Conservation (phyloP, 2,329 filamentous ascomycete genomes). For the Harringtonia aguacate region DNA sequence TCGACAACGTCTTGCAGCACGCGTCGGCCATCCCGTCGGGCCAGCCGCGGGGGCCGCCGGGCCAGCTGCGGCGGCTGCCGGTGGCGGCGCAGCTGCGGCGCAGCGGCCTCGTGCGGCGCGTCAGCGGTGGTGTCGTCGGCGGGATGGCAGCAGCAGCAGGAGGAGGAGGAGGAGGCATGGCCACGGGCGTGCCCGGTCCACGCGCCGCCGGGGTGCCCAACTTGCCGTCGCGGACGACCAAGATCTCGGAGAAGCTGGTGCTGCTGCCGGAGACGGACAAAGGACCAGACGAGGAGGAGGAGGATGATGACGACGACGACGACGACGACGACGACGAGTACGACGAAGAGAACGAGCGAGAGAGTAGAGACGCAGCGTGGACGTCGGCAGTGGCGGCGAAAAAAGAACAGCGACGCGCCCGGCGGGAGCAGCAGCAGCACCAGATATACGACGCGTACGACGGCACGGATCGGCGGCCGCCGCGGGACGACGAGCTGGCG, state of each 20-base stretch:
- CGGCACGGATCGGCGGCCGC: constrained; percentile 39
- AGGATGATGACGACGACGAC: constrained; percentile 45
- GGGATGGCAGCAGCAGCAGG: too few relatives aligned
- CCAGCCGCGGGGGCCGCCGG: constrained; percentile 70
- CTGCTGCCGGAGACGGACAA: constrained; percentile 72
- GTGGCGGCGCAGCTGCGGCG: constrained; percentile 3
- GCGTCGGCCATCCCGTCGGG: constrained; percentile 91
- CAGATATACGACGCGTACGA: too few relatives aligned
- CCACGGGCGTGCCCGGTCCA: not conserved
- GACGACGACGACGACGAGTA: constrained; percentile 48
- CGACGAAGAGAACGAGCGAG: constrained; percentile 40
- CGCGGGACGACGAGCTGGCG: constrained; percentile 58
- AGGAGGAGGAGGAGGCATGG: not conserved
- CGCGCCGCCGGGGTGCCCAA: constrained; percentile 37
- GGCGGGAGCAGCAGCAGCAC: too few relatives aligned
- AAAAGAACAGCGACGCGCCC: constrained; percentile 49
- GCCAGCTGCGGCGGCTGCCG: constrained; percentile 28
- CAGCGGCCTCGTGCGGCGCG: constrained; percentile 6
- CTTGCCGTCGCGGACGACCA: constrained; percentile 78
- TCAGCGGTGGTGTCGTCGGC: constrained; percentile 23
- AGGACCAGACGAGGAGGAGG: constrained; percentile 33
- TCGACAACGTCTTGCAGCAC: constrained; percentile 92
- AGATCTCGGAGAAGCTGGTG: constrained; percentile 95
- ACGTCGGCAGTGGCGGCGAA: constrained; percentile 30
- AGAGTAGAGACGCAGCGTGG: constrained; percentile 16